These are phyloP conservation scores for Neospermospora avenae DNA, from an alignment of 2,329 filamentous ascomycete species.

Conservation along the genomic window DNA sequence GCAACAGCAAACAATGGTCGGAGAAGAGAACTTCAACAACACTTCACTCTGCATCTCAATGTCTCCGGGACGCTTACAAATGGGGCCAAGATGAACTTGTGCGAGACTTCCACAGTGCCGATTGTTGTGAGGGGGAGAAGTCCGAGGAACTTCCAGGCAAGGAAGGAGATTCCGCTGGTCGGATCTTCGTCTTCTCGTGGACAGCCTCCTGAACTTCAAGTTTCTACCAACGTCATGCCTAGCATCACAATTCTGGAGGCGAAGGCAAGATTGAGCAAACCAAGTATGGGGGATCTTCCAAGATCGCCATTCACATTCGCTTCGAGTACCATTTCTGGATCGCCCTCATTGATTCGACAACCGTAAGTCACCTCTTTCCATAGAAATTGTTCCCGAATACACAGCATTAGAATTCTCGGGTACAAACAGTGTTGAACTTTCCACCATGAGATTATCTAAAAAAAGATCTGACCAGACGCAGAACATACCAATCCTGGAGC, in stretches of 20 bases:
- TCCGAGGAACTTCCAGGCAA: slow-evolving; percentile 89
- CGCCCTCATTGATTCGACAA: slow-evolving; percentile 31
- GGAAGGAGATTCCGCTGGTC: slow-evolving; percentile 82
- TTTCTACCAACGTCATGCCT: slow-evolving; percentile 26
- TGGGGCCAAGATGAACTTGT: slow-evolving; percentile 76
- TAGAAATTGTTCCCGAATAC: too few species aligned
- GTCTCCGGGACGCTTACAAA: slow-evolving; percentile 80
- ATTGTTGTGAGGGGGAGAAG: slow-evolving; percentile 93
- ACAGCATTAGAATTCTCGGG: too few species aligned
- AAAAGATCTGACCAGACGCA: slow-evolving; percentile 20
- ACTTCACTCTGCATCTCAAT: slow-evolving; percentile 88
- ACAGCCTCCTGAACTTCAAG: slow-evolving; percentile 33
- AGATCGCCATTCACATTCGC: slow-evolving; percentile 36
- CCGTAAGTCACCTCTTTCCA: slow-evolving; percentile 25
- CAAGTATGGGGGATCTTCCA: slow-evolving; percentile 30
- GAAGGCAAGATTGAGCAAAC: slow-evolving; percentile 27
- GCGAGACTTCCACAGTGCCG: slow-evolving; percentile 81
- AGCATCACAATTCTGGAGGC: slow-evolving; percentile 18
- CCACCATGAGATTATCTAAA: not conserved
- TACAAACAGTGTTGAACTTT: too few species aligned
- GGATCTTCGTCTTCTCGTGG: slow-evolving; percentile 36
- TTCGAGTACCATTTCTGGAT: slow-evolving; percentile 27
- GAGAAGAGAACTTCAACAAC: slow-evolving; percentile 91
- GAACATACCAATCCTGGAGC: slow-evolving; percentile 30
- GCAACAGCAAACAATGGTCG: slow-evolving; percentile 95